These are phyloP conservation scores for Leccinum disarticulatum DNA, from an alignment of 768 basidiomycete genomes.

Conservation along the genomic window DNA sequence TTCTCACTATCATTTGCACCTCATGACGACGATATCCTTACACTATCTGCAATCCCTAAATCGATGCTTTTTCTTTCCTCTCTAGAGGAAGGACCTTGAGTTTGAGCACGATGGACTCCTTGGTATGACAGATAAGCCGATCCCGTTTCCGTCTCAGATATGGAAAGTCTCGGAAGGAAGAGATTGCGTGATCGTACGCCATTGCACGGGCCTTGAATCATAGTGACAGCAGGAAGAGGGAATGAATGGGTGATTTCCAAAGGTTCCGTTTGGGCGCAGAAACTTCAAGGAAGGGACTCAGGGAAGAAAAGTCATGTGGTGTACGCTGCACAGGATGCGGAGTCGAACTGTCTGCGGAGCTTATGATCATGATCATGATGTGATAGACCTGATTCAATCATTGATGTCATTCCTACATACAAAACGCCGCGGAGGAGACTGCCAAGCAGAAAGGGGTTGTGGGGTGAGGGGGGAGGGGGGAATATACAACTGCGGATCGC, in stretches of 20 bases:
- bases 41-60: constrained; percentile 22
- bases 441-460: background rate
- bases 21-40: constrained; percentile 32
- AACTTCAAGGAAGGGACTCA: background rate
- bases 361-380: background rate
- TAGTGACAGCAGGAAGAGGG: background rate
- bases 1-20: constrained; percentile 16
- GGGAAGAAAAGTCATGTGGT: background rate
- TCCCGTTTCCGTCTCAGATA: background rate
- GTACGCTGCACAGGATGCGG: background rate
- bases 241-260: background rate
- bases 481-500: too few species aligned
- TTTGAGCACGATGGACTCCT: background rate
- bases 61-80: constrained; percentile 5
- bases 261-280: background rate
- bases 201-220: background rate
- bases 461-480: background rate
- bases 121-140: background rate
- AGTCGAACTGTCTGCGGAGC: background rate
- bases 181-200: background rate
- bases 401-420: background rate
- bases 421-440: background rate
- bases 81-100: background rate
- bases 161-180: background rate
- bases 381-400: too few species aligned